phyloP scores from a whole-genome alignment of 495 filamentous ascomycete genomes.

The Pyrenopolyporus hunteri region DNA sequence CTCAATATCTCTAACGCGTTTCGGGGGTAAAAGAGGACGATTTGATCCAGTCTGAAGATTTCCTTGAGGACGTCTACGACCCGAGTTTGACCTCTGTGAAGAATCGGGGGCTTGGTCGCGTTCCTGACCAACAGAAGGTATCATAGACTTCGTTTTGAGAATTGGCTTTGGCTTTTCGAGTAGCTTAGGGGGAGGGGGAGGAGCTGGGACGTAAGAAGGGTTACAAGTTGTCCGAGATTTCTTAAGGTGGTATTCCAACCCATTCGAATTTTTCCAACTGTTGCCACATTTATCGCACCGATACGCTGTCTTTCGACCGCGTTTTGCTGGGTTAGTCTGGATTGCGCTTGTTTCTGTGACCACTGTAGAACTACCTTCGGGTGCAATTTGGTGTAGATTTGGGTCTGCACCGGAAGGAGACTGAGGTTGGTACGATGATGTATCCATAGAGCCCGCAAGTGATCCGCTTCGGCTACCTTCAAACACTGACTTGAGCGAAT shows the following conservation, averaged over 20 bases:
- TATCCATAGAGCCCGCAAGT: background rate
- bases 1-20: slow-evolving; percentile 16
- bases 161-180: slow-evolving; percentile 10
- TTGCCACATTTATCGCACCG: slow-evolving; percentile 55
- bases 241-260: slow-evolving; percentile 58
- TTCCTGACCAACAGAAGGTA: background rate
- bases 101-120: background rate
- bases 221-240: slow-evolving; percentile 58
- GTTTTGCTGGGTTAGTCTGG: slow-evolving; percentile 7
- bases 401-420: background rate
- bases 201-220: slow-evolving; percentile 50
- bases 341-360: slow-evolving; percentile 16
- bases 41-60: background rate
- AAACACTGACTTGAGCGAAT: slow-evolving; percentile 41
- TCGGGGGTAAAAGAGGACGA: slow-evolving; percentile 12
- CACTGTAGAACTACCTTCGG: background rate
- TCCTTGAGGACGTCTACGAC: background rate
- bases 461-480: background rate
- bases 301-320: slow-evolving; percentile 14
- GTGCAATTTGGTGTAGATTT: background rate
- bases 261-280: slow-evolving; percentile 58
- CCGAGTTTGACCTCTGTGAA: background rate
- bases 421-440: background rate
- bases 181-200: slow-evolving; percentile 26
- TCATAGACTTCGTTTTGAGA: background rate